Conservation (phyloP, 2,329 filamentous ascomycete genomes). For the Cercospora canescens region DNA sequence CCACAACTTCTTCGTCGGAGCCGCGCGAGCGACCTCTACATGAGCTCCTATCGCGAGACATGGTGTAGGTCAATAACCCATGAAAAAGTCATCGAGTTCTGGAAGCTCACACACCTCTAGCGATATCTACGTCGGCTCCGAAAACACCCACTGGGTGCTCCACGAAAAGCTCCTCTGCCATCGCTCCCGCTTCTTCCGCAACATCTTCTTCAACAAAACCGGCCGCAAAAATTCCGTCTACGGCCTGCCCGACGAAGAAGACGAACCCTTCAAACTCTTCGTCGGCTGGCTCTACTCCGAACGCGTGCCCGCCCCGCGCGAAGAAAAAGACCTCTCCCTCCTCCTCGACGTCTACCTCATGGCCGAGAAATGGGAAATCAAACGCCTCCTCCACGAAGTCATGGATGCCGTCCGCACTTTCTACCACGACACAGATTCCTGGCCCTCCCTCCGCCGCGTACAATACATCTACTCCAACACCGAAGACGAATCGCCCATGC, state of each 20-base stretch:
- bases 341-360: constrained; percentile 58
- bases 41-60: constrained; percentile 54
- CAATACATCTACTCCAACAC: constrained; percentile 43
- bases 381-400: constrained; percentile 48
- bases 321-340: constrained; percentile 52
- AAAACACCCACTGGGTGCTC: constrained; percentile 57
- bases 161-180: constrained; percentile 59
- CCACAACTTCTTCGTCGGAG: constrained; percentile 22
- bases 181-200: constrained; percentile 55
- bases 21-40: constrained; percentile 42
- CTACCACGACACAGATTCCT: constrained; percentile 55
- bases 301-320: constrained; percentile 47
- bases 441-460: constrained; percentile 54
- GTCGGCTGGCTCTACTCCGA: constrained; percentile 56
- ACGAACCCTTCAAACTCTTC: constrained; percentile 52
- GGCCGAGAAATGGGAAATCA: constrained; percentile 54
- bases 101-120: not conserved
- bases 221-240: constrained; percentile 39
- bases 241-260: constrained; percentile 55
- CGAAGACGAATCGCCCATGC: constrained; percentile 33
- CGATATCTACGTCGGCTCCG: constrained; percentile 56
- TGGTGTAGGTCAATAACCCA: constrained; percentile 34
- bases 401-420: constrained; percentile 52
- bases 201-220: constrained; percentile 47
- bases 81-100: not conserved